These are phyloP conservation scores for Mallotus japonicus DNA, from an alignment of 441 rosid species.

Conservation along the genomic window DNA sequence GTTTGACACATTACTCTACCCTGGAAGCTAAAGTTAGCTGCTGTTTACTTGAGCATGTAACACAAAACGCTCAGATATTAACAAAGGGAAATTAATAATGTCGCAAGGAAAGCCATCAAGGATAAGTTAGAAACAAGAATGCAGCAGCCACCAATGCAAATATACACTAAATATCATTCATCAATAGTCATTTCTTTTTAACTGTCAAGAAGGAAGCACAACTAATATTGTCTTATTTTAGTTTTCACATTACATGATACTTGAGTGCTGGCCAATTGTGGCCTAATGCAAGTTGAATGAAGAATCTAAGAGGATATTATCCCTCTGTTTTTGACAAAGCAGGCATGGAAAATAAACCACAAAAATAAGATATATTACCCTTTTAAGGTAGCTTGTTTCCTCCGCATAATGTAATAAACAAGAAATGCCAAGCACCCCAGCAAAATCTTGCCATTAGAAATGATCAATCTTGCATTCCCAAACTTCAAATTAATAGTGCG, in stretches of 20 bases:
- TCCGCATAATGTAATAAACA: slow-evolving; percentile 42
- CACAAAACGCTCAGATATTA: neutral
- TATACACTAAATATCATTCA: neutral
- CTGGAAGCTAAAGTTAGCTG: neutral
- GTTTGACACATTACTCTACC: neutral
- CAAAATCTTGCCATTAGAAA: slow-evolving; percentile 60
- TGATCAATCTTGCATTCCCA: slow-evolving; percentile 40
- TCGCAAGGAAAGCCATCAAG: neutral
- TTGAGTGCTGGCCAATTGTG: neutral
- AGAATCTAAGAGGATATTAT: neutral
- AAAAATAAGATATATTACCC: slow-evolving; percentile 40
- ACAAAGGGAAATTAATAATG: no score
- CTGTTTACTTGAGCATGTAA: neutral
- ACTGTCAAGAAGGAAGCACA: neutral
- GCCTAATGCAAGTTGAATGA: neutral
- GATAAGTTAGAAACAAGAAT: neutral
- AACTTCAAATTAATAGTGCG: slow-evolving; percentile 52
- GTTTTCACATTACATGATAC: neutral
- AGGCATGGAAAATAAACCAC: slow-evolving; percentile 7
- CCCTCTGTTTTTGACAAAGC: neutral
- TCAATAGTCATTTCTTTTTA: neutral
- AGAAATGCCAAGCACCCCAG: slow-evolving; percentile 58
- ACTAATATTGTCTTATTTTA: no score
- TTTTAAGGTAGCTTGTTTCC: slow-evolving; percentile 52
- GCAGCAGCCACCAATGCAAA: neutral